Evolutionary conservation across 2,329 filamentous ascomycete genomes (phyloP).

Genomic region (Phialemoniopsis sp.): DNA sequence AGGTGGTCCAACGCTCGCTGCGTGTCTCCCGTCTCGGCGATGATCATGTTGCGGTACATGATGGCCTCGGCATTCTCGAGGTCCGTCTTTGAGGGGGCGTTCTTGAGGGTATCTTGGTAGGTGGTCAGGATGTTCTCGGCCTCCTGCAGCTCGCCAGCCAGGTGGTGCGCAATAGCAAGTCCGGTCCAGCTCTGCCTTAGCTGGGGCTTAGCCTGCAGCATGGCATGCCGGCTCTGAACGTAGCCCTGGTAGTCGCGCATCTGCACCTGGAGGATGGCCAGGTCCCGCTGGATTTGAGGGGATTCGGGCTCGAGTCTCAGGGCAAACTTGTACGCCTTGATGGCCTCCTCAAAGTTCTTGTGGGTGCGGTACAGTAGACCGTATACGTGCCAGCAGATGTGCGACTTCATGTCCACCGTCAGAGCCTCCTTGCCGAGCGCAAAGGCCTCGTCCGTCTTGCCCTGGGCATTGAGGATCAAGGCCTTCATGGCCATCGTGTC

Average conservation of each 20-base stretch:
- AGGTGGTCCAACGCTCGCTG: slow-evolving; percentile 84
- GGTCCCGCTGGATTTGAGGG: slow-evolving; percentile 86
- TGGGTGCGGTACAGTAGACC: slow-evolving; percentile 86
- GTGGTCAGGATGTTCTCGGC: slow-evolving; percentile 89
- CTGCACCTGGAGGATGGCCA: slow-evolving; percentile 90
- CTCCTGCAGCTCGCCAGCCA: slow-evolving; percentile 78
- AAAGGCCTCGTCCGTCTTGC: slow-evolving; percentile 92
- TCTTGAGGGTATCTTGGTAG: slow-evolving; percentile 91
- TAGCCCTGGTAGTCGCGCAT: slow-evolving; percentile 96
- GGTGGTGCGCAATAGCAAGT: slow-evolving; percentile 88
- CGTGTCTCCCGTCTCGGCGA: slow-evolving; percentile 82
- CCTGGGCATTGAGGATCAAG: slow-evolving; percentile 88
- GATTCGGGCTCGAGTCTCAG: slow-evolving; percentile 91
- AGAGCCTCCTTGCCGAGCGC: slow-evolving; percentile 87
- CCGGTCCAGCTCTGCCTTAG: slow-evolving; percentile 95
- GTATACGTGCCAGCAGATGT: slow-evolving; percentile 99
- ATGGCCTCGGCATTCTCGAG: slow-evolving; percentile 91
- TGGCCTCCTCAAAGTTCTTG: slow-evolving; percentile 98
- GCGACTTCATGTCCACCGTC: slow-evolving; percentile 96
- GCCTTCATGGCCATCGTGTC: slow-evolving; percentile 99
- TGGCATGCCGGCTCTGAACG: slow-evolving; percentile 79
- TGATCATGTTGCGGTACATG: slow-evolving; percentile 93
- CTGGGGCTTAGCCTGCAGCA: slow-evolving; percentile 80
- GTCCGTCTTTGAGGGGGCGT: slow-evolving; percentile 70
- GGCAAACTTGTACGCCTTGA: slow-evolving; percentile 98